Percentiles rank a stretch among this genome's conserved stretches.
These are phyloP conservation scores for Fraxinus velutina DNA, from an alignment of 305 asterid genomes.

Conservation along the genomic window DNA sequence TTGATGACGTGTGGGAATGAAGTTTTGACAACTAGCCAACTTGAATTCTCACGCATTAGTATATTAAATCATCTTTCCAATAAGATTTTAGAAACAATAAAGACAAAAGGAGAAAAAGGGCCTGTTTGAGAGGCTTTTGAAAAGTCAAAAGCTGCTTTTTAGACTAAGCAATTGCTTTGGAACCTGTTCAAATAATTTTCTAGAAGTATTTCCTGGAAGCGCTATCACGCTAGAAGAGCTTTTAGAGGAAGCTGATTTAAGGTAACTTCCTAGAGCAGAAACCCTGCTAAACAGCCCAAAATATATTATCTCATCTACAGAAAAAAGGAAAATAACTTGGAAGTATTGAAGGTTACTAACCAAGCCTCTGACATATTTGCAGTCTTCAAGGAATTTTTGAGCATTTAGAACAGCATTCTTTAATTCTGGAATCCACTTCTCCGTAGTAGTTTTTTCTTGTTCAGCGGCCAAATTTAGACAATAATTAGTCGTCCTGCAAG, in stretches of 20 bases:
- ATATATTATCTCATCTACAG: background rate
- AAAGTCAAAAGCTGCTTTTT: too few species aligned
- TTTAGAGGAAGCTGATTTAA: background rate
- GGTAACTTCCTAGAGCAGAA: background rate
- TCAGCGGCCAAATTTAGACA: constrained; percentile 80
- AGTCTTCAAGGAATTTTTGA: constrained; percentile 80
- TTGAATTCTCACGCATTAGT: background rate
- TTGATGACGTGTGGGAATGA: background rate
- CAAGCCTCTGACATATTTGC: constrained; percentile 89
- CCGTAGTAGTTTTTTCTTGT: constrained; percentile 73
- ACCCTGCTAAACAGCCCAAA: background rate
- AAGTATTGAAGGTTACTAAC: constrained; percentile 44
- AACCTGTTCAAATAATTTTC: background rate
- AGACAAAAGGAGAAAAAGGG: too few species aligned
- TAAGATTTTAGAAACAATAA: too few species aligned
- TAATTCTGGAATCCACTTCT: constrained; percentile 84
- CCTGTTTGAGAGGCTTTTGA: too few species aligned
- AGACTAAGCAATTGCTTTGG: background rate
- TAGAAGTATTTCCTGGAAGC: background rate
- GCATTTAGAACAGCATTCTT: constrained; percentile 67
- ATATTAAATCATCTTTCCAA: too few species aligned
- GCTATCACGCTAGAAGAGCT: background rate
- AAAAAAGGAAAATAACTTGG: background rate
- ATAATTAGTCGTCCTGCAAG: constrained; percentile 80
- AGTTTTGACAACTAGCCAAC: background rate